These are phyloP conservation scores for Lupinus albus DNA, from an alignment of 306 rosid genomes.

Conservation along the genomic window DNA sequence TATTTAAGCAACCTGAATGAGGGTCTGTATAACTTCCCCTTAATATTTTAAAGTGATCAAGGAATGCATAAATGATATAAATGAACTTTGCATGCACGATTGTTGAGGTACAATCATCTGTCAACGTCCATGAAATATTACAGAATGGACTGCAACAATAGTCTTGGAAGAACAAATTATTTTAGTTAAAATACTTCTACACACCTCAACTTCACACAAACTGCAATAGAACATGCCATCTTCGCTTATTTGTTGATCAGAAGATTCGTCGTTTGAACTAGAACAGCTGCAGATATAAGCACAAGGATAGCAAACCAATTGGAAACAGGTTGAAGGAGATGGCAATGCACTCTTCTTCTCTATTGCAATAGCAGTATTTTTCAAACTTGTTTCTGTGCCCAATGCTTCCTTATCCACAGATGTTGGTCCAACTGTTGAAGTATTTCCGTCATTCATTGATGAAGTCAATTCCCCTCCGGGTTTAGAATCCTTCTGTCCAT, in stretches of 20 bases:
- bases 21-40: too few relatives aligned
- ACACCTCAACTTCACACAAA: constrained; percentile 98
- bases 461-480: constrained; percentile 70
- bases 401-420: constrained; percentile 56
- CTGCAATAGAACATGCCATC: constrained; percentile 98
- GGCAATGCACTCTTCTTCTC: constrained; percentile 48
- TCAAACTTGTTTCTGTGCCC: constrained; percentile 56
- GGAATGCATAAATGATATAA: constrained; percentile 32
- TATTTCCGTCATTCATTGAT: constrained; percentile 61
- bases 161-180: not conserved
- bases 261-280: constrained; percentile 64
- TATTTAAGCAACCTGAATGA: too few relatives aligned
- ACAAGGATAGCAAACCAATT: constrained; percentile 72
- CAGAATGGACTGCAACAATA: not conserved
- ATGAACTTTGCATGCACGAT: constrained; percentile 20
- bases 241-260: constrained; percentile 69
- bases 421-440: constrained; percentile 60
- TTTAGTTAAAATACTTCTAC: constrained; percentile 40
- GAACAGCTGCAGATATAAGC: constrained; percentile 63
- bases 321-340: constrained; percentile 52
- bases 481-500: constrained; percentile 58
- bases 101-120: constrained; percentile 25
- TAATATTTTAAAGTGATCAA: constrained; percentile 6
- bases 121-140: constrained; percentile 8
- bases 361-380: constrained; percentile 44